A percentile compares a stretch with the other conserved stretches of the same genome.
These are phyloP conservation scores for Coemansia sp. DNA, from an alignment of 192 early-diverging fungal genomes.

Conservation along the genomic window DNA sequence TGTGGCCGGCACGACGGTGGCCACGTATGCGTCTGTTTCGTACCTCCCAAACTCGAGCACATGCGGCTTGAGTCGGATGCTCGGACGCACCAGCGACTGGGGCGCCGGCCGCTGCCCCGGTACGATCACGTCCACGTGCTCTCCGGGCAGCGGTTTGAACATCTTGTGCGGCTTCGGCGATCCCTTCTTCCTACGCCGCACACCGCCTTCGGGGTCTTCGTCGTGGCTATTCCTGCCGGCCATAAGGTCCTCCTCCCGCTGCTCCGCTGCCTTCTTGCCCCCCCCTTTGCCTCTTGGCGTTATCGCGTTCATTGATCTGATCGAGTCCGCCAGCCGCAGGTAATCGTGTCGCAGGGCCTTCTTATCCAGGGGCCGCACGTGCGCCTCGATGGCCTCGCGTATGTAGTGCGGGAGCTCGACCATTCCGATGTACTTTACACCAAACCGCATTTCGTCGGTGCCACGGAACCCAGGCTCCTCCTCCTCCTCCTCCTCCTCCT, in stretches of 20 bases:
- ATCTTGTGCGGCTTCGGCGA: neutral
- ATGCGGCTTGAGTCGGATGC: constrained; percentile 58
- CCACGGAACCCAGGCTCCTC: constrained; percentile 29
- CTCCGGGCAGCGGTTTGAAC: constrained; percentile 31
- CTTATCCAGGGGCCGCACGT: constrained; percentile 10
- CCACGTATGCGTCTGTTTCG: constrained; percentile 74
- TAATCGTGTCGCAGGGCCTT: constrained; percentile 35
- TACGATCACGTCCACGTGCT: constrained; percentile 24
- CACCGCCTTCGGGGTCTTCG: neutral
- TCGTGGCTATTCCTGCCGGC: neutral
- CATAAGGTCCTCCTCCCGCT: constrained; percentile 7
- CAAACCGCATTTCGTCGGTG: constrained; percentile 51
- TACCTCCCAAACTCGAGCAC: constrained; percentile 67
- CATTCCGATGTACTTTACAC: constrained; percentile 51
- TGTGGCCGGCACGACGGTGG: constrained; percentile 60
- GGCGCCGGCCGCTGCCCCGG: constrained; percentile 35
- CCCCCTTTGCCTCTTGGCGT: constrained; percentile 42
- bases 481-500: constrained; percentile 13
- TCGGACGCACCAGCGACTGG: constrained; percentile 31
- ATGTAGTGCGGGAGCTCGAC: constrained; percentile 27
- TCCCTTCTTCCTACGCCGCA: neutral
- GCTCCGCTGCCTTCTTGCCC: constrained; percentile 20
- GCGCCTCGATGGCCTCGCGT: constrained; percentile 6
- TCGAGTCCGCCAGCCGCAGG: constrained; percentile 41
- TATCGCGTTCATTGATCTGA: constrained; percentile 36